Conservation (phyloP, 2,329 filamentous ascomycete genomes). For the Onygenales sp. region DNA sequence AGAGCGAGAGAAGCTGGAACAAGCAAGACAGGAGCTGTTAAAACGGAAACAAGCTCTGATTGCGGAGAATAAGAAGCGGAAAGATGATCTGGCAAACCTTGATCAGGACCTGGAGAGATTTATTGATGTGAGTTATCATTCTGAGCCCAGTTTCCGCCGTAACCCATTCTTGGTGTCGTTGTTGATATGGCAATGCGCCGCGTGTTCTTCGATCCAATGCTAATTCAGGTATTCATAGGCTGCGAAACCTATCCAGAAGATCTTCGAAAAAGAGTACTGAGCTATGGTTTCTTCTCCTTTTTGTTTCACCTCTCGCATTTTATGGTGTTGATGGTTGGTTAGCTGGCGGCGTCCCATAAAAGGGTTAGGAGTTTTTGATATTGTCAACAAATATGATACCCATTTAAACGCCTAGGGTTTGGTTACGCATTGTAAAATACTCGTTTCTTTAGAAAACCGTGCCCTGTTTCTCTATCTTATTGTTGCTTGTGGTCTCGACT, state of each 20-base stretch:
- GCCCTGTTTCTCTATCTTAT: too few relatives aligned
- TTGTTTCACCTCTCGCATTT: neutral
- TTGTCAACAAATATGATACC: constrained; percentile 1
- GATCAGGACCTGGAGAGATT: constrained; percentile 91
- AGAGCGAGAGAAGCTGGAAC: constrained; percentile 76
- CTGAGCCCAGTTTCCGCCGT: too few relatives aligned
- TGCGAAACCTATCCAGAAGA: constrained; percentile 77
- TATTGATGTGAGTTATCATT: constrained; percentile 58
- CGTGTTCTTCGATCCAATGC: neutral
- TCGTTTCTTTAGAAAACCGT: too few relatives aligned
- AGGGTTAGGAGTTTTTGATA: neutral
- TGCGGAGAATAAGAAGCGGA: constrained; percentile 78
- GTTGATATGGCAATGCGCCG: constrained; percentile 10
- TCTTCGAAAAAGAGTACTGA: constrained; percentile 64
- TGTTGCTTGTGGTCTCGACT: too few relatives aligned
- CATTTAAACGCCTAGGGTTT: neutral
- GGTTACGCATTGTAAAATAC: too few relatives aligned
- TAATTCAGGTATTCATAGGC: constrained; percentile 43
- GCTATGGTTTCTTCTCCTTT: neutral
- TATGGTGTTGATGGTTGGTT: neutral
- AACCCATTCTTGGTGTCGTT: neutral
- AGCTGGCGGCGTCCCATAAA: neutral
- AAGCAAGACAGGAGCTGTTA: constrained; percentile 66
- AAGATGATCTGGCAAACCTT: constrained; percentile 82
- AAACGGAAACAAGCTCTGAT: constrained; percentile 62